Percentiles rank a stretch among this genome's conserved stretches.
phyloP scores from a whole-genome alignment of 768 basidiomycete species.

The Russula olivacea region DNA sequence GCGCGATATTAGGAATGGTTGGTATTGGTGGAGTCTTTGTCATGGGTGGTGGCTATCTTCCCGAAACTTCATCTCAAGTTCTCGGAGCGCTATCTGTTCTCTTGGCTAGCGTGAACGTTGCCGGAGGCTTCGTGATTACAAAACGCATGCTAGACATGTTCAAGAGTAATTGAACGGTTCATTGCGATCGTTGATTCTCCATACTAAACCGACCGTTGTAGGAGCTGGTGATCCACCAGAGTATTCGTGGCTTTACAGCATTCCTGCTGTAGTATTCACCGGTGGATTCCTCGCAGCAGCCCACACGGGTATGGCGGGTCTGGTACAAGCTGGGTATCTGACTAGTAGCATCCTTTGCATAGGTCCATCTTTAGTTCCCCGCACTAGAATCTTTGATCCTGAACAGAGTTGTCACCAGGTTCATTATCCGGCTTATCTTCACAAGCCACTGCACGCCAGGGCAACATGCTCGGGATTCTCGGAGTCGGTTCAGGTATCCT shows the following conservation, averaged over 20 bases:
- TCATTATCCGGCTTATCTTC: slow-evolving; percentile 77
- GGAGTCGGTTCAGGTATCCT: slow-evolving; percentile 80
- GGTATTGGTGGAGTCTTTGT: slow-evolving; percentile 83
- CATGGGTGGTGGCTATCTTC: slow-evolving; percentile 84
- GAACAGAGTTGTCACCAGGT: slow-evolving; percentile 35
- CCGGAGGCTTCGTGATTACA: slow-evolving; percentile 84
- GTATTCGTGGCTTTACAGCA: slow-evolving; percentile 74
- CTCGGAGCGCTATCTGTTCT: slow-evolving; percentile 82
- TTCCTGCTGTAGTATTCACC: slow-evolving; percentile 77
- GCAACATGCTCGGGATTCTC: slow-evolving; percentile 83
- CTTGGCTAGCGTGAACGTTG: slow-evolving; percentile 81
- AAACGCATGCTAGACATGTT: slow-evolving; percentile 94
- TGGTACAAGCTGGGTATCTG: slow-evolving; percentile 84
- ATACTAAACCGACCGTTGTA: slow-evolving; percentile 28
- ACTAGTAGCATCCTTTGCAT: slow-evolving; percentile 85
- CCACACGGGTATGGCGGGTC: slow-evolving; percentile 76
- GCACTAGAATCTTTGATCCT: background rate
- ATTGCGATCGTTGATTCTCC: background rate
- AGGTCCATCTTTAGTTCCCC: slow-evolving; percentile 36
- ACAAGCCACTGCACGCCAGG: slow-evolving; percentile 76
- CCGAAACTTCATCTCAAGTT: slow-evolving; percentile 72
- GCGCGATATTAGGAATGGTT: slow-evolving; percentile 49
- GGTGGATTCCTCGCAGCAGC: slow-evolving; percentile 80
- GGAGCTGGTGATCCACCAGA: slow-evolving; percentile 83
- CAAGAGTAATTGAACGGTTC: slow-evolving; percentile 53